These are phyloP conservation scores for Pseudofabraea citricarpa DNA, from an alignment of 2,329 filamentous ascomycete species.

Conservation along the genomic window DNA sequence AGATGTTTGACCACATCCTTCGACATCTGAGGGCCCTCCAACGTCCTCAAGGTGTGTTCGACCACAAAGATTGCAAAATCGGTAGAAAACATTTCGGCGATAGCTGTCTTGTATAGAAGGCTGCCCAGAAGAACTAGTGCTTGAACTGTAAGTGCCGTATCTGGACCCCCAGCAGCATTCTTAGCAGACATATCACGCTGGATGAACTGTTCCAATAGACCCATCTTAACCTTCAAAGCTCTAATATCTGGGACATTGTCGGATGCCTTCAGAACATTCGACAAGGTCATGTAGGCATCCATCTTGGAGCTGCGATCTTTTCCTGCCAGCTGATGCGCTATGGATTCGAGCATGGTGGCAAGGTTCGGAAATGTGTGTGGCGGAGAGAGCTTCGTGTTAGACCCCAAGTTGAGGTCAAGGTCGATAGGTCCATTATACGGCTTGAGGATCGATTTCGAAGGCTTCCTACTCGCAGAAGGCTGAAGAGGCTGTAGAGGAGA, in stretches of 20 bases:
- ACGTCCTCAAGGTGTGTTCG: conserved; percentile 71
- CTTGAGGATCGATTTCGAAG: conserved; percentile 79
- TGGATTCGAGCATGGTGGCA: conserved; percentile 77
- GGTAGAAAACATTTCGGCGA: conserved; percentile 64
- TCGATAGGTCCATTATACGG: conserved; percentile 37
- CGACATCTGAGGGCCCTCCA: conserved; percentile 62
- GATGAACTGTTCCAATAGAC: conserved; percentile 74
- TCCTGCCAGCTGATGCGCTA: conserved; percentile 74
- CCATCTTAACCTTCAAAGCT: conserved; percentile 71
- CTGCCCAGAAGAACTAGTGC: conserved; percentile 73
- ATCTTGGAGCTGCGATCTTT: conserved; percentile 66
- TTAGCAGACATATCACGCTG: conserved; percentile 71
- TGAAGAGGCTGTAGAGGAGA: conserved; percentile 15
- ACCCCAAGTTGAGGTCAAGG: conserved; percentile 9
- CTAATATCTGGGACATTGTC: conserved; percentile 74
- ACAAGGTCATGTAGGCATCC: conserved; percentile 82
- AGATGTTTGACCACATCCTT: conserved; percentile 77
- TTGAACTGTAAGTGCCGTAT: conserved; percentile 70
- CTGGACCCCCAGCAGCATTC: conserved; percentile 47
- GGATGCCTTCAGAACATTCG: conserved; percentile 71
- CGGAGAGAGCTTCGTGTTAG: conserved; percentile 15
- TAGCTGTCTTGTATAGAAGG: conserved; percentile 69
- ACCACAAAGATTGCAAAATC: conserved; percentile 79
- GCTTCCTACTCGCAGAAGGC: conserved; percentile 39
- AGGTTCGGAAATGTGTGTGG: conserved; percentile 49